Evolutionary conservation across 2,329 filamentous ascomycete genomes (phyloP), one percentile per base, ranked within the genome.

Genomic region (Cercospora sp.): DNA sequence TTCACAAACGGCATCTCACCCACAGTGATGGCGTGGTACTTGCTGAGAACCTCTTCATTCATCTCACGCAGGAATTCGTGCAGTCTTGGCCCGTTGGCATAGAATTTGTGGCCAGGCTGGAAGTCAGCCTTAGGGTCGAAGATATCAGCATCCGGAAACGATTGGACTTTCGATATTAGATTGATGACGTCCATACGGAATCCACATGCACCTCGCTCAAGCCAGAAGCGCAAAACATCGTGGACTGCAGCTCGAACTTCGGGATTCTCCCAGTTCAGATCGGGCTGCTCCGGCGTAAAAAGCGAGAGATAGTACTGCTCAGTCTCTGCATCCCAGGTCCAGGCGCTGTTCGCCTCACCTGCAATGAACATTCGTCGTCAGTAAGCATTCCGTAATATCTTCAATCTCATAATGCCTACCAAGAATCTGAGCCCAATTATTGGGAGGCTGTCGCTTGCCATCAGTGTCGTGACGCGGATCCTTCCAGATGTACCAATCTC

Each of bases 401-500:
- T 26, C 9, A 2, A 53, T 26, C 9, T 21, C 49, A 2, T 18
- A 53, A 26, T 10, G 24, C 49, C 24, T 21, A 53, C 49, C 61
- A 1, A 81, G 73, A 30, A 81, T 77, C 72, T 74, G 74, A 68
- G 64, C 75, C 77, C 81, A 84, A 65, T 84, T 90, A 63, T 87
- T 90, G 1, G 88, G 88, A 1, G 88, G 87, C 24, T 85, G 80
- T 1, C 85, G 81, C 8, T 83, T 82, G 2, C 88, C 88, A 1
- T 86, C 68, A 0, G 77, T 74, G 51, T 88, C 84, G 70, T 86
- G 85, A 8, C 83, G 82, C 1, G 87, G 80, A 0, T 85, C 84
- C 67, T 85, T 84, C 89, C 89, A 91, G 73, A 90, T 88, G 73
- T 89, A 90, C 84, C 85, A 90, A 73, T 89, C 84, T 21, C 87